phyloP scores from a whole-genome alignment of 1,139 yeast genomes.

The Waltiozyma sp. region DNA sequence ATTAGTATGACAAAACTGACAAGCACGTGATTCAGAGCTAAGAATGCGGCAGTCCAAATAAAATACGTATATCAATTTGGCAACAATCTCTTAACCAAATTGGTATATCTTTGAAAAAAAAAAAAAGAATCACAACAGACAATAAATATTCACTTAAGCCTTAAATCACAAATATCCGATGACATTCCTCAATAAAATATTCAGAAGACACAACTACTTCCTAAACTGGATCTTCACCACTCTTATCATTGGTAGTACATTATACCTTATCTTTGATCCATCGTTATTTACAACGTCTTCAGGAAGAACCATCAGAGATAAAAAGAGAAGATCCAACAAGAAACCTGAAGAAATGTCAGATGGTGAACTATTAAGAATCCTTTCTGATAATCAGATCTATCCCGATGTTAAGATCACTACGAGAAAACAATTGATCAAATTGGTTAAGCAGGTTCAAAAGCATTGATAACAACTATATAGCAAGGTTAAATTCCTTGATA shows the following conservation, averaged over 20 bases:
- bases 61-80: no score
- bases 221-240: constrained; percentile 7
- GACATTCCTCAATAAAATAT: constrained; percentile 5
- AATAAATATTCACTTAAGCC: no score
- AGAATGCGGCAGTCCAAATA: no score
- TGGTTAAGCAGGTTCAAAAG: not conserved
- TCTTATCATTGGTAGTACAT: constrained; percentile 5
- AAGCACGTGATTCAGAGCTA: no score
- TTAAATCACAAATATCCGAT: not conserved
- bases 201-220: constrained; percentile 6
- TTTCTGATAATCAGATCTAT: not conserved
- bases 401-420: constrained; percentile 2
- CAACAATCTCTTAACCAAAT: no score
- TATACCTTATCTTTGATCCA: constrained; percentile 7
- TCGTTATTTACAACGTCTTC: not conserved
- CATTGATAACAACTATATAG: no score
- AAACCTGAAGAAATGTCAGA: not conserved
- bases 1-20: no score
- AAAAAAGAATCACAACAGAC: no score
- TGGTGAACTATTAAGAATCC: not conserved
- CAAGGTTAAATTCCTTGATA: no score
- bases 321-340: not conserved
- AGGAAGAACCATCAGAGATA: not conserved
- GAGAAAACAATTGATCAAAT: not conserved
- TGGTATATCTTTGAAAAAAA: no score